Base-by-base conservation (phyloP, 306 rosid genomes). In the Arachis hypogaea region DNA sequence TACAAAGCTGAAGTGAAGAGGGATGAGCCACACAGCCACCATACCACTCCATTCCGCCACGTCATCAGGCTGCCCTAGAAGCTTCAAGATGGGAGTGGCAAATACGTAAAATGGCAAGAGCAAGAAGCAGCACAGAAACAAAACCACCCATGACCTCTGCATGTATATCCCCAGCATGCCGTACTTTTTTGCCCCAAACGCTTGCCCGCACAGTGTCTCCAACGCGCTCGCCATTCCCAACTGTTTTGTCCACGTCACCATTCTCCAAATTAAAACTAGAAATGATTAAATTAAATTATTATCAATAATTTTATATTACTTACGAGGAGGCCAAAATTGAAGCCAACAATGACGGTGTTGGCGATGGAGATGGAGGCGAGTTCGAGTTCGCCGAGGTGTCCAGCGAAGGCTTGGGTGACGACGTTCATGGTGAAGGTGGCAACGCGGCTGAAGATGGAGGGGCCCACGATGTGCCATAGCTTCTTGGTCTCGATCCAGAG, bases 221-320 rank as follows among this genome's bases (percentile, higher is more conserved):
- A 91, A 47, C 4, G 97, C 97, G 43, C 97, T 91, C 4, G 92
- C 97, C 97, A 91, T 91, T 40, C 94, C 94, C 70, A 91, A 67
- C 94, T 88, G 28, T 22, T 22, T 22, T 22, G 38, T 33, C 38
- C 38, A 33, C 38, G 38, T 33, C 38, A 33, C 38, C 2, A 4
- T 33, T 33, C 28, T 22, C 28, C 1, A 22, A 22, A 33, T 33
- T 33, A 33, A 33, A 33, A 33, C 38, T 4, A 33, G 38, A 33
- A 33, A 33, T 33, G 0, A 22, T 22, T 22, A 22, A 33, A 33
- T 33, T 33, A 2, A 33, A 33, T 33, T 33, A 33, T 33, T 22
- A 22, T 22, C 28, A 22, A 22, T 22, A 22, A 22, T 22, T 22
- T 22, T 22, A 22, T 22, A 22, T 22, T 22, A 22, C 69, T 43